Base-by-base conservation (phyloP, 2,329 filamentous ascomycete genomes). In the Volutella citrinella region DNA sequence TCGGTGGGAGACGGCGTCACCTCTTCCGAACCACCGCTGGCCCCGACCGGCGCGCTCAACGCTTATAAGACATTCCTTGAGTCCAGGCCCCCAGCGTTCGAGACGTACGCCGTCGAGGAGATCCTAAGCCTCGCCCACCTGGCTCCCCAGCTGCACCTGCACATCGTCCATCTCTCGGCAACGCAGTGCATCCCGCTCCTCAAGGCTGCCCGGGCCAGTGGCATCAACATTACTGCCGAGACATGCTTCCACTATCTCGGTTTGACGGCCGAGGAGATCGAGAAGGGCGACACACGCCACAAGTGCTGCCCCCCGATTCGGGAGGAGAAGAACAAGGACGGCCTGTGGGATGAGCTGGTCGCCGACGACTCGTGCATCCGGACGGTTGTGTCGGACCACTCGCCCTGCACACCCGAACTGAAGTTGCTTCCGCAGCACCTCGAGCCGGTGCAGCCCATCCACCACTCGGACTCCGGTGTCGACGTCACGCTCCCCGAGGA, bases 231-330 rank as follows among this genome's bases (percentile, higher is more conserved):
- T 65, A 95, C 89, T 1, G 89, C 90, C 34, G 90, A 95, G 66
- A 95, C 90, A 4, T 95, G 90, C 68, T 95, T 94, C 73, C 90
- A 95, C 69, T 96, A 95, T 63, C 79, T 96, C 11, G 85, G 84
- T 5, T 73, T 96, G 3, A 82, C 87, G 0, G 82, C 89, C 0
- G 90, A 96, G 65, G 73, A 82, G 45, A 86, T 96, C 38, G 73
- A 79, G 38, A 78, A 87, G 45, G 90, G 90, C 27, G 90, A 96
- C 62, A 95, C 89, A 18, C 69, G 90, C 36, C 89, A 95, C 69
- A 96, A 96, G 65, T 96, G 90, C 73, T 95, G 90, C 61, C 90
- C 90, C 18, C 90, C 90, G 0, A 95, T 96, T 59, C 84, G 90
- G 34, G 81, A 78, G 44, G 79, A 83, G 52, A 67, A 73, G 23